phyloP scores from a whole-genome alignment of 139 green algal species.

The Chlorella sorokiniana region DNA sequence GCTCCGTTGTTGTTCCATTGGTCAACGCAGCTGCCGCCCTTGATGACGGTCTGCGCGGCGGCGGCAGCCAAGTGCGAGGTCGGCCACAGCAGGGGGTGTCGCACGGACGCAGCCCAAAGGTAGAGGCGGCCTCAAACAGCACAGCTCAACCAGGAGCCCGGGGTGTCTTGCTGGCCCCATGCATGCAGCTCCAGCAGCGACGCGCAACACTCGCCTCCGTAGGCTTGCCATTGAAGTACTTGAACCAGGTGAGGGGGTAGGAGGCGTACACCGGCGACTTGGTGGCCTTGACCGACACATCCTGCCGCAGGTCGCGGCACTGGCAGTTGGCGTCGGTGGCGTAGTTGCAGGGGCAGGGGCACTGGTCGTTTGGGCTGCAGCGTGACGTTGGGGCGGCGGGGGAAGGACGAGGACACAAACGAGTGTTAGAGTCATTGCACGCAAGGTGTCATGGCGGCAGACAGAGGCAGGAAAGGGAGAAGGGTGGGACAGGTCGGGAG shows the following conservation, averaged over 20 bases:
- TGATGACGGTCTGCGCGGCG: not conserved
- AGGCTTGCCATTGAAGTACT: slow-evolving; percentile 55
- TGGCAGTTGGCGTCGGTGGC: slow-evolving; percentile 60
- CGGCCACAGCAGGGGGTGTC: too few species aligned
- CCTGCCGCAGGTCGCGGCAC: slow-evolving; percentile 72
- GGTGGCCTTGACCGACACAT: slow-evolving; percentile 58
- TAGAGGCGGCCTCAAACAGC: too few species aligned
- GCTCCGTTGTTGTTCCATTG: slow-evolving; percentile 39
- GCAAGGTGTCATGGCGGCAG: too few species aligned
- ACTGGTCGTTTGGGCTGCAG: slow-evolving; percentile 55
- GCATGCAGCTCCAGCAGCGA: not conserved
- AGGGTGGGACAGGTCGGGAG: too few species aligned
- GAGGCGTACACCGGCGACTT: slow-evolving; percentile 70
- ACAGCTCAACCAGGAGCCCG: too few species aligned
- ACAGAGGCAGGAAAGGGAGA: too few species aligned
- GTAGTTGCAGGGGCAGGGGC: slow-evolving; percentile 83
- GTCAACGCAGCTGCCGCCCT: not conserved
- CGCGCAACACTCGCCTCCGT: slow-evolving; percentile 44
- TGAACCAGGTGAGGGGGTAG: slow-evolving; percentile 73
- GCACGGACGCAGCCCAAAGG: too few species aligned
- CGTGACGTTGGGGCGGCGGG: too few species aligned
- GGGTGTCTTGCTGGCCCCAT: too few species aligned
- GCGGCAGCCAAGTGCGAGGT: not conserved
- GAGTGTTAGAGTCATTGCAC: too few species aligned
- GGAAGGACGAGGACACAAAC: not conserved